phyloP scores from a whole-genome alignment of 805 yeast genomes.

The Hanseniaspora clermontiae region DNA sequence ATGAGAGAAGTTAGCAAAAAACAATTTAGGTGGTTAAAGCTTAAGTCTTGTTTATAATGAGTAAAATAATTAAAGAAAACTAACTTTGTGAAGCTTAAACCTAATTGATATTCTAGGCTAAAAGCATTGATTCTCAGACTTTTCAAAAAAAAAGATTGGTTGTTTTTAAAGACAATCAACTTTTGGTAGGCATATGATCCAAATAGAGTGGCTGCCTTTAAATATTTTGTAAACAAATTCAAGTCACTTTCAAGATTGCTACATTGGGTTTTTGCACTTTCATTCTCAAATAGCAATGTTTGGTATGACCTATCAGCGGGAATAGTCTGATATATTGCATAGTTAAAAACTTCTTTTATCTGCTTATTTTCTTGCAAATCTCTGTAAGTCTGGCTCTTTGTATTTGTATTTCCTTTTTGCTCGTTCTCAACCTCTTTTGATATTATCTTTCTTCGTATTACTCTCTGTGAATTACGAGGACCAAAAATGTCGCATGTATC shows the following conservation, averaged over 20 bases:
- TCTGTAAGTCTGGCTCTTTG: neutral
- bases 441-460: neutral
- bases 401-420: neutral
- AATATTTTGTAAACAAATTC: neutral
- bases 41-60: neutral
- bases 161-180: neutral
- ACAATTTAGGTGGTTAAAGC: neutral
- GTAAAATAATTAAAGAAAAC: neutral
- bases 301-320: neutral
- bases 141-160: neutral
- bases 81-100: neutral
- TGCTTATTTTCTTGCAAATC: neutral
- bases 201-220: neutral
- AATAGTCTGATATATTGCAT: neutral
- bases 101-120: neutral
- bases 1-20: neutral
- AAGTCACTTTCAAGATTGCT: neutral
- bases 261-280: neutral
- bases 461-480: neutral
- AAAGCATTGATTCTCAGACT: neutral
- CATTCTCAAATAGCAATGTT: neutral
- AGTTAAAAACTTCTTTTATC: neutral
- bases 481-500: conserved; percentile 10
- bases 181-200: neutral
- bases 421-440: neutral